A percentile compares a stretch with the other conserved stretches of the same genome.
Evolutionary conservation across 2,329 filamentous ascomycete species (phyloP).

Genomic region (Stachybotrys elegans): DNA sequence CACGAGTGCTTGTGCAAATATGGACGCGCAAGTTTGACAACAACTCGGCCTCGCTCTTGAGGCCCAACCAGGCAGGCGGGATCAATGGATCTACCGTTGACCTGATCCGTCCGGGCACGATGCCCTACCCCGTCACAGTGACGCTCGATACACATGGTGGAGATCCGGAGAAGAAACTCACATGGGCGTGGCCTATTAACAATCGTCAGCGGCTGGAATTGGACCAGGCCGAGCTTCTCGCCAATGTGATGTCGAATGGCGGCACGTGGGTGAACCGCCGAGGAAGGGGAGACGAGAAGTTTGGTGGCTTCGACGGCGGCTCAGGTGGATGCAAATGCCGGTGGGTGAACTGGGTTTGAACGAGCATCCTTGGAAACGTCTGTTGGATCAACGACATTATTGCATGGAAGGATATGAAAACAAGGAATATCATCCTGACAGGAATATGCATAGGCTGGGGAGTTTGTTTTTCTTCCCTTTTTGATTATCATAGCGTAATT

Average conservation of each 20-base stretch:
- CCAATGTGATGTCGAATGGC: conserved; percentile 44
- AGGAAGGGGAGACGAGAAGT: conserved; percentile 34
- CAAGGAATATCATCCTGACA: too few relatives aligned
- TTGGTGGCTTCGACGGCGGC: conserved; percentile 60
- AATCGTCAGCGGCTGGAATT: conserved; percentile 38
- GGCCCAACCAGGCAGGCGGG: conserved; percentile 20
- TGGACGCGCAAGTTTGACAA: conserved; percentile 50
- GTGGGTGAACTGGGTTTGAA: conserved; percentile 53
- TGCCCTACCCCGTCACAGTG: conserved; percentile 60
- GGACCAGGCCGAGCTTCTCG: conserved; percentile 37
- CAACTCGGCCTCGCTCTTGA: conserved; percentile 35
- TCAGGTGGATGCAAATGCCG: conserved; percentile 57
- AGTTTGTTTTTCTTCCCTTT: too few relatives aligned
- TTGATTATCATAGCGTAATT: too few relatives aligned
- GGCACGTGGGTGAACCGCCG: conserved; percentile 50
- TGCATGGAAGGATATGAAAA: too few relatives aligned
- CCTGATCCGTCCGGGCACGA: conserved; percentile 46
- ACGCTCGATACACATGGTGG: conserved; percentile 60
- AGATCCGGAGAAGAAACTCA: conserved; percentile 43
- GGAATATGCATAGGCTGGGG: too few relatives aligned
- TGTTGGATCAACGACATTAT: too few relatives aligned
- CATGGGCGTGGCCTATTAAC: conserved; percentile 49
- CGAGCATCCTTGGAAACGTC: background rate
- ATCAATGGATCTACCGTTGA: conserved; percentile 19
- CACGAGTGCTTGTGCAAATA: conserved; percentile 59